These are phyloP conservation scores for Suillus decipiens DNA, from an alignment of 768 basidiomycete genomes.

Conservation along the genomic window DNA sequence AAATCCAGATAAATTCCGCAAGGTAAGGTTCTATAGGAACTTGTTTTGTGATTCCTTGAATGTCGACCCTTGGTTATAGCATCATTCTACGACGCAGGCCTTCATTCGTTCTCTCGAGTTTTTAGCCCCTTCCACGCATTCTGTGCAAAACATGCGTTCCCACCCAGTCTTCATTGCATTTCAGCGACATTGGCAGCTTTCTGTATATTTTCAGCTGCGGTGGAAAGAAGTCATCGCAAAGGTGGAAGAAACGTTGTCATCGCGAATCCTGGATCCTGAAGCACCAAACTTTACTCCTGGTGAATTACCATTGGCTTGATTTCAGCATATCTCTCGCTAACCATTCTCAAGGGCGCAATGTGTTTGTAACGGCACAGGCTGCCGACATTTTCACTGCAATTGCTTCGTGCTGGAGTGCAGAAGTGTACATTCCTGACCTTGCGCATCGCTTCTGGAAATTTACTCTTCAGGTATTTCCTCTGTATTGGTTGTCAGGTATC, in stretches of 20 bases:
- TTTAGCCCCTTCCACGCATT: slow-evolving; percentile 72
- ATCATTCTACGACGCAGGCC: slow-evolving; percentile 80
- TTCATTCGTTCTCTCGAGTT: slow-evolving; percentile 84
- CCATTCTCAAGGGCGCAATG: slow-evolving; percentile 24
- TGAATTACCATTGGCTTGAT: slow-evolving; percentile 23
- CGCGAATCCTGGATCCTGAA: slow-evolving; percentile 42
- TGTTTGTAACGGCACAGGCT: slow-evolving; percentile 65
- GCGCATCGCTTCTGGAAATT: slow-evolving; percentile 88
- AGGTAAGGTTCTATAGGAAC: slow-evolving; percentile 43
- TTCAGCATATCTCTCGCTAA: slow-evolving; percentile 11
- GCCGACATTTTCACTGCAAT: slow-evolving; percentile 73
- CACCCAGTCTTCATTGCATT: slow-evolving; percentile 75
- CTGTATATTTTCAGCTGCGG: slow-evolving; percentile 94
- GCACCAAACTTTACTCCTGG: slow-evolving; percentile 38
- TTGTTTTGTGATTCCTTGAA: not conserved
- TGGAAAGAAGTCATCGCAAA: slow-evolving; percentile 91
- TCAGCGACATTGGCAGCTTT: slow-evolving; percentile 90
- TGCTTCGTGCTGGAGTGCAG: slow-evolving; percentile 80
- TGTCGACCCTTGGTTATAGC: slow-evolving; percentile 43
- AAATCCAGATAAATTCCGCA: slow-evolving; percentile 85
- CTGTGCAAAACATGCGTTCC: slow-evolving; percentile 69
- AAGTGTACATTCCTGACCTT: slow-evolving; percentile 83
- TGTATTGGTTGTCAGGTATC: slow-evolving; percentile 2
- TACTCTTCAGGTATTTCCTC: slow-evolving; percentile 71
- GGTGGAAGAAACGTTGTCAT: slow-evolving; percentile 68